A percentile compares a stretch with the other conserved stretches of the same genome.
Evolutionary conservation across 441 rosid species (phyloP).

Genomic region (Francoa sonchifolia): DNA sequence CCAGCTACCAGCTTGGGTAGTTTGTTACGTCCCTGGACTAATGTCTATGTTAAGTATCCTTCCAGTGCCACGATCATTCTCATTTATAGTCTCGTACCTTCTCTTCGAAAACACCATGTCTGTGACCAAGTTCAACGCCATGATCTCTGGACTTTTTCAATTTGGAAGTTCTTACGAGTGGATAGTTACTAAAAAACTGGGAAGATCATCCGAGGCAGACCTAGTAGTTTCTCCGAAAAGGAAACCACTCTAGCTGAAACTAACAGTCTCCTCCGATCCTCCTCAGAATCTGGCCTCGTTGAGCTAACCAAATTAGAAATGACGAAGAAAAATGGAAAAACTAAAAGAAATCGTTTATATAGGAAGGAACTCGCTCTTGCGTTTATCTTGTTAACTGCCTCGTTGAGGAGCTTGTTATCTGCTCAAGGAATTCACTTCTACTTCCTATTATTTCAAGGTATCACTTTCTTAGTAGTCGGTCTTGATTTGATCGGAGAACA

Average conservation of each 20-base stretch:
- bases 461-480: constrained; percentile 70
- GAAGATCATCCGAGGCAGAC: constrained; percentile 88
- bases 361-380: constrained; percentile 78
- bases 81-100: constrained; percentile 78
- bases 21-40: constrained; percentile 68
- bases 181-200: constrained; percentile 81
- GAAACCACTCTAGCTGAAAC: constrained; percentile 34
- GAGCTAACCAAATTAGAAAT: constrained; percentile 51
- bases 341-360: constrained; percentile 51
- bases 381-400: constrained; percentile 56
- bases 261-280: constrained; percentile 32
- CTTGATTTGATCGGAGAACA: constrained; percentile 91
- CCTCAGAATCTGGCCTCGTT: constrained; percentile 63
- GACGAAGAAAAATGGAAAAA: constrained; percentile 32
- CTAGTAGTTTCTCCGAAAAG: constrained; percentile 55
- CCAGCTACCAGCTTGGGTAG: constrained; percentile 81
- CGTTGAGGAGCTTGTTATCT: constrained; percentile 68
- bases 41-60: constrained; percentile 74
- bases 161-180: constrained; percentile 83
- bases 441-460: constrained; percentile 80
- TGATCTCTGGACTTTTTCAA: constrained; percentile 74
- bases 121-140: constrained; percentile 87
- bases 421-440: constrained; percentile 92
- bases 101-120: constrained; percentile 93
- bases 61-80: constrained; percentile 78